These are phyloP conservation scores for Mortierella sp. DNA, from an alignment of 371 early-diverging fungal species.

Conservation along the genomic window DNA sequence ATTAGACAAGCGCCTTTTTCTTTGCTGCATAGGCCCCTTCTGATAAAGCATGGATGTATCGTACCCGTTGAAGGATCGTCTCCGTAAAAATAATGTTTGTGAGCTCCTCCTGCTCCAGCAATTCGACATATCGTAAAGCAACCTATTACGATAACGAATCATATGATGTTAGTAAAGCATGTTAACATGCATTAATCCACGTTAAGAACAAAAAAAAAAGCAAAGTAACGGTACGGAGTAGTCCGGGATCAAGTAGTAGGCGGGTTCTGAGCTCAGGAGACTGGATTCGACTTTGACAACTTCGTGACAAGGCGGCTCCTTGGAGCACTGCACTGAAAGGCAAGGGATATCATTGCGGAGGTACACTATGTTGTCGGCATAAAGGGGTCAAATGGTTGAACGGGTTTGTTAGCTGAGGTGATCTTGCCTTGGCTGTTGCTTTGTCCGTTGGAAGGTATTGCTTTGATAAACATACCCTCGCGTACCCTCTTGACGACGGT, in stretches of 20 bases:
- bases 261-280: constrained; percentile 60
- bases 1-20: neutral
- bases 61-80: constrained; percentile 74
- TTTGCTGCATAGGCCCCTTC: neutral
- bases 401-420: neutral
- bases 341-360: constrained; percentile 77
- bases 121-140: constrained; percentile 68
- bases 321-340: constrained; percentile 62
- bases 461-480: constrained; percentile 62
- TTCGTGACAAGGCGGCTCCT: constrained; percentile 53
- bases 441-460: neutral
- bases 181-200: neutral
- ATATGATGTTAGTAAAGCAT: neutral
- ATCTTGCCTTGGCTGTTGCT: neutral
- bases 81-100: constrained; percentile 75
- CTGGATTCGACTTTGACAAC: constrained; percentile 58
- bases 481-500: constrained; percentile 71
- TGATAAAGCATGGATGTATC: too few relatives aligned
- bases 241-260: constrained; percentile 66
- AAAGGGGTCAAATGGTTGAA: neutral
- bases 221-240: constrained; percentile 63
- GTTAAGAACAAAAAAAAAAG: constrained; percentile 22
- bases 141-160: constrained; percentile 56
- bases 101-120: constrained; percentile 72
- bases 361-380: constrained; percentile 62